phyloP scores from a whole-genome alignment of 257 asterid genomes.

The Solanum habrochaites region DNA sequence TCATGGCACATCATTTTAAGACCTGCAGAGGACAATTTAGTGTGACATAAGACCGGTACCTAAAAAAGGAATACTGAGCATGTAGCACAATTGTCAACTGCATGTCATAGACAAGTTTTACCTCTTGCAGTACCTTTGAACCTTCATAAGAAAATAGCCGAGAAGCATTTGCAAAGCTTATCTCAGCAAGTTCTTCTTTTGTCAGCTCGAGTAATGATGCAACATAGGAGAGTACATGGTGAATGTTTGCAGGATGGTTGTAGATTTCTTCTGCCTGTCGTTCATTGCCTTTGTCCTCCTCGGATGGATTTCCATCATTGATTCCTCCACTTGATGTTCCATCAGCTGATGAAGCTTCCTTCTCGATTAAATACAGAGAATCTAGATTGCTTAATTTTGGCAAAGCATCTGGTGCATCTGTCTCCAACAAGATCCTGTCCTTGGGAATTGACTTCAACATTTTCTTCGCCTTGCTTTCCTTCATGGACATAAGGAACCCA shows the following conservation, averaged over 20 bases:
- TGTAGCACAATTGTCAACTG: not conserved
- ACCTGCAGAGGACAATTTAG: not conserved
- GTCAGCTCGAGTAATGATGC: slow-evolving; percentile 55
- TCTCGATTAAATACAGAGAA: slow-evolving; percentile 24
- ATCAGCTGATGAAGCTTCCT: slow-evolving; percentile 5
- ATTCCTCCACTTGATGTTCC: slow-evolving; percentile 7
- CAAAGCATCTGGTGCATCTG: slow-evolving; percentile 89
- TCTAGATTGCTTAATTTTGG: slow-evolving; percentile 24
- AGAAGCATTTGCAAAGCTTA: slow-evolving; percentile 56
- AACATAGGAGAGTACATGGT: slow-evolving; percentile 56
- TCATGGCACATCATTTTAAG: not conserved
- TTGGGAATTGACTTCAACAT: slow-evolving; percentile 64
- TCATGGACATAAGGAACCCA: slow-evolving; percentile 83
- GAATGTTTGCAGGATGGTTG: slow-evolving; percentile 90
- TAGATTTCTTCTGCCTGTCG: slow-evolving; percentile 12
- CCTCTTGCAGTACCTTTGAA: slow-evolving; percentile 39
- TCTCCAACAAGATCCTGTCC: slow-evolving; percentile 88
- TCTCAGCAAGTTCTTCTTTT: slow-evolving; percentile 50
- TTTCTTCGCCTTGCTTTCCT: slow-evolving; percentile 82
- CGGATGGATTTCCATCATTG: not conserved
- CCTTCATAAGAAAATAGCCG: slow-evolving; percentile 73
- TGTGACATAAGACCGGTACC: not conserved
- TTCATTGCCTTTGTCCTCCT: slow-evolving; percentile 4
- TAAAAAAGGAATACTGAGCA: not conserved
- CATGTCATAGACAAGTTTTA: not conserved